Conservation (phyloP, 495 filamentous ascomycete genomes). For the Aspergillus sclerotioniger region DNA sequence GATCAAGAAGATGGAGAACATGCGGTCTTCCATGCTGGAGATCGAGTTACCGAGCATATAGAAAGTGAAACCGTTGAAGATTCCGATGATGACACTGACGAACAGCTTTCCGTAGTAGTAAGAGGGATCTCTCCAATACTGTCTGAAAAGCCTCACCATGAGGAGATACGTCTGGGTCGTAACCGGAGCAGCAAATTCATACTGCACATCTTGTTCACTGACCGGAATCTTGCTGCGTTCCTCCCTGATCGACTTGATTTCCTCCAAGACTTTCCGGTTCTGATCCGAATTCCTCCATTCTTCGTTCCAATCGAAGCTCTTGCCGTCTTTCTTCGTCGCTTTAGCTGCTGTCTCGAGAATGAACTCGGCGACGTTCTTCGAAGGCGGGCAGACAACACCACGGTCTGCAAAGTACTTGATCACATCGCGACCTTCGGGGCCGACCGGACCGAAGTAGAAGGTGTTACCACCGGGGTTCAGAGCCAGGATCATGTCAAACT, state of each 20-base stretch:
- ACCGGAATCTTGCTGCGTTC: slow-evolving; percentile 50
- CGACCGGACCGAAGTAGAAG: slow-evolving; percentile 73
- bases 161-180: slow-evolving; percentile 58
- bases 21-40: slow-evolving; percentile 72
- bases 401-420: slow-evolving; percentile 66
- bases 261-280: slow-evolving; percentile 47
- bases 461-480: slow-evolving; percentile 68
- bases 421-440: slow-evolving; percentile 58
- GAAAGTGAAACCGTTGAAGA: slow-evolving; percentile 86
- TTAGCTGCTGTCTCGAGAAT: slow-evolving; percentile 79
- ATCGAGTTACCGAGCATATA: slow-evolving; percentile 67
- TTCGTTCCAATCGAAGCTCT: slow-evolving; percentile 63
- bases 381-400: slow-evolving; percentile 57
- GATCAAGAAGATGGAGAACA: slow-evolving; percentile 77
- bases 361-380: slow-evolving; percentile 81
- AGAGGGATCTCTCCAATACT: slow-evolving; percentile 69
- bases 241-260: slow-evolving; percentile 60
- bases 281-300: slow-evolving; percentile 67
- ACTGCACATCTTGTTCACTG: slow-evolving; percentile 35
- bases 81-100: slow-evolving; percentile 63
- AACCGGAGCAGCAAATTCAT: slow-evolving; percentile 65
- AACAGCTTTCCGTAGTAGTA: slow-evolving; percentile 78
- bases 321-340: slow-evolving; percentile 47
- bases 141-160: slow-evolving; percentile 62
- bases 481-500: slow-evolving; percentile 75